A percentile compares a stretch with the other conserved stretches of the same genome.
phyloP scores from a whole-genome alignment of 495 filamentous ascomycete species.

The Aspergillus funiculosus region DNA sequence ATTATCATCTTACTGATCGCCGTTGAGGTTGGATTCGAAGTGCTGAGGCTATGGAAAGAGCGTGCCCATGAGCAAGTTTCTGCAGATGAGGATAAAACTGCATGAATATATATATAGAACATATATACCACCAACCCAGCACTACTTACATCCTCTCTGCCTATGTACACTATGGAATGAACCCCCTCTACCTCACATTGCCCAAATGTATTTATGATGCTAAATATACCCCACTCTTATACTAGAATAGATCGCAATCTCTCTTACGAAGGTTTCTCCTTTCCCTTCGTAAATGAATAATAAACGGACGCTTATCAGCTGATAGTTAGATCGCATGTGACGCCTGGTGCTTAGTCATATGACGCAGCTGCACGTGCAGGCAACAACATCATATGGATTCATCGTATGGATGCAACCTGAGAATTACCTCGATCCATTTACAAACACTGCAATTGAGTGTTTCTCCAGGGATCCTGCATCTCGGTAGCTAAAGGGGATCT shows the following conservation, averaged over 20 bases:
- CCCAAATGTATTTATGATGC: neutral
- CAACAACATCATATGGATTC: too few species aligned
- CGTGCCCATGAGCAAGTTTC: slow-evolving; percentile 44
- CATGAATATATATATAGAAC: neutral
- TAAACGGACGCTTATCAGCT: slow-evolving; percentile 10
- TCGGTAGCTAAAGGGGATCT: too few species aligned
- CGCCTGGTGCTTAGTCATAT: slow-evolving; percentile 11
- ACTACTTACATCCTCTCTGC: neutral
- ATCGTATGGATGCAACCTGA: too few species aligned
- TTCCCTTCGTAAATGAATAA: neutral
- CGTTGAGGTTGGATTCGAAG: slow-evolving; percentile 76
- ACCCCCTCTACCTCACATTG: neutral
- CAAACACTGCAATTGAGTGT: too few species aligned
- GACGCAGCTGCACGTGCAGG: too few species aligned
- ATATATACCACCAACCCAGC: neutral
- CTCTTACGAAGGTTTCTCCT: neutral
- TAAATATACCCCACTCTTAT: slow-evolving; percentile 1
- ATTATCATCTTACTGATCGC: slow-evolving; percentile 93
- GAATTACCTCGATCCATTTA: too few species aligned
- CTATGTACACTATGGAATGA: neutral
- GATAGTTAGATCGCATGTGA: slow-evolving; percentile 8
- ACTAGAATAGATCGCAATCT: neutral
- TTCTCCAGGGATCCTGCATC: too few species aligned
- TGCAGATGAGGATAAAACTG: slow-evolving; percentile 8
- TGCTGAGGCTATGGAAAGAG: slow-evolving; percentile 56